A percentile compares a stretch with the other conserved stretches of the same genome.
Conservation (phyloP, 1,284 basidiomycete species). For the Ustilago xerochloae region DNA sequence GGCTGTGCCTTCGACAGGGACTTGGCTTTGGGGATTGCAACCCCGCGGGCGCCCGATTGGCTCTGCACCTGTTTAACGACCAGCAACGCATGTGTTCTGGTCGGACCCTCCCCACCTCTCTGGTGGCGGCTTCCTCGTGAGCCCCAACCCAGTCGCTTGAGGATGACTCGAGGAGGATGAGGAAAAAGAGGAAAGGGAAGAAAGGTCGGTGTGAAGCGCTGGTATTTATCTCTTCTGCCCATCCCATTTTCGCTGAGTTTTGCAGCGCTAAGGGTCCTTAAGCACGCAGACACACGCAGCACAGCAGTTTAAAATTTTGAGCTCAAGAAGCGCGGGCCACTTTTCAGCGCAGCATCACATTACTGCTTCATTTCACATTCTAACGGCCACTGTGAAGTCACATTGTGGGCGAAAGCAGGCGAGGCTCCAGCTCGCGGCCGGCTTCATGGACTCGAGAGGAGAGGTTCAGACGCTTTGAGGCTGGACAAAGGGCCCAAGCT, state of each 20-base stretch:
- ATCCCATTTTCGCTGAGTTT: too few relatives aligned
- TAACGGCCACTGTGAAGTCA: too few relatives aligned
- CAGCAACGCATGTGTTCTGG: constrained; percentile 2
- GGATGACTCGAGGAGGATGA: constrained; percentile 21
- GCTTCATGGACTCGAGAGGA: too few relatives aligned
- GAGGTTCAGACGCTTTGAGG: too few relatives aligned
- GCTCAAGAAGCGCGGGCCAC: neutral
- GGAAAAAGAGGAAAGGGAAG: constrained; percentile 9
- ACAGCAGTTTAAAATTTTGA: neutral
- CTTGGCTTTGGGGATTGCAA: neutral
- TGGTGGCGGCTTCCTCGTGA: constrained; percentile 2
- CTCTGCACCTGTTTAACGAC: constrained; percentile 8
- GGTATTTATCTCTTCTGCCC: constrained; percentile 23
- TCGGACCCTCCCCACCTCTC: constrained; percentile 35
- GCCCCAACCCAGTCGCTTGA: neutral
- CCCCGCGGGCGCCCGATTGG: neutral
- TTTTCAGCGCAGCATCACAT: too few relatives aligned
- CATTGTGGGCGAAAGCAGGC: too few relatives aligned
- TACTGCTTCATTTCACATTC: too few relatives aligned
- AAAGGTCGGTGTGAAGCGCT: neutral
- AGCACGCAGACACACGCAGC: neutral
- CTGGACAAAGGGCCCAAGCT: too few relatives aligned
- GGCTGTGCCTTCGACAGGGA: neutral
- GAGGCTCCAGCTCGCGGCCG: too few relatives aligned
- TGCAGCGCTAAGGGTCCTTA: neutral